Conservation (phyloP, 208 protist genomes). For the Herpetomonas samuelpessoai region DNA sequence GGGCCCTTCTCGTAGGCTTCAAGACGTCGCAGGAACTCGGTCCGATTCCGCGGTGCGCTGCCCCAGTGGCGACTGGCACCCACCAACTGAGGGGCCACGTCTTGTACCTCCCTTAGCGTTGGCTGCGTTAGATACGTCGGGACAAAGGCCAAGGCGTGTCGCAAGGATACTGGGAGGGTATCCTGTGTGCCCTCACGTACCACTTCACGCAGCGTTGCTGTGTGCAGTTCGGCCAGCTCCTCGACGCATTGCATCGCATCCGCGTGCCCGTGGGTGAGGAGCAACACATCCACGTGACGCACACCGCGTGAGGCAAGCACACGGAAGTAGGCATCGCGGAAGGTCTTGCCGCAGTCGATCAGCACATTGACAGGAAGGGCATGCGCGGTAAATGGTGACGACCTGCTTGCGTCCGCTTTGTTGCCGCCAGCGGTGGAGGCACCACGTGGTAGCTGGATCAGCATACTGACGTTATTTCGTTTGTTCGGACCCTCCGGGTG, state of each 20-base stretch:
- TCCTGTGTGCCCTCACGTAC: neutral
- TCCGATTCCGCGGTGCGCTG: slow-evolving; percentile 9
- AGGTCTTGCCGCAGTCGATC: slow-evolving; percentile 91
- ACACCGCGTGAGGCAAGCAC: slow-evolving; percentile 63
- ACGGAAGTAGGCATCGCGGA: slow-evolving; percentile 87
- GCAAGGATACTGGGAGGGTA: neutral
- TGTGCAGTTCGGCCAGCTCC: slow-evolving; percentile 86
- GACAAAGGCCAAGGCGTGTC: slow-evolving; percentile 27
- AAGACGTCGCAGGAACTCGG: slow-evolving; percentile 4
- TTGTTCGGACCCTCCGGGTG: slow-evolving; percentile 19
- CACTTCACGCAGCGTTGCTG: neutral
- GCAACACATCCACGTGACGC: slow-evolving; percentile 62
- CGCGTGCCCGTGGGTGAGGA: slow-evolving; percentile 87
- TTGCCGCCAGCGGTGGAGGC: neutral
- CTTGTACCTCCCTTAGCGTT: slow-evolving; percentile 53
- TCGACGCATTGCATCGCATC: slow-evolving; percentile 83
- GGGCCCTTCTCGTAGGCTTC: slow-evolving; percentile 5
- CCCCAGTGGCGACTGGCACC: slow-evolving; percentile 21
- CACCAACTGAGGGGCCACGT: slow-evolving; percentile 40
- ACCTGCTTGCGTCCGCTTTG: no score
- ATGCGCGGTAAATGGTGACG: no score
- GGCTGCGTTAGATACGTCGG: slow-evolving; percentile 52
- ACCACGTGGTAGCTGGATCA: slow-evolving; percentile 23
- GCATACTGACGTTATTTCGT: slow-evolving; percentile 45
- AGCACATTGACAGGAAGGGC: slow-evolving; percentile 55